Base-by-base conservation (phyloP, 768 basidiomycete genomes). In the Phaeotremella skinneri region DNA sequence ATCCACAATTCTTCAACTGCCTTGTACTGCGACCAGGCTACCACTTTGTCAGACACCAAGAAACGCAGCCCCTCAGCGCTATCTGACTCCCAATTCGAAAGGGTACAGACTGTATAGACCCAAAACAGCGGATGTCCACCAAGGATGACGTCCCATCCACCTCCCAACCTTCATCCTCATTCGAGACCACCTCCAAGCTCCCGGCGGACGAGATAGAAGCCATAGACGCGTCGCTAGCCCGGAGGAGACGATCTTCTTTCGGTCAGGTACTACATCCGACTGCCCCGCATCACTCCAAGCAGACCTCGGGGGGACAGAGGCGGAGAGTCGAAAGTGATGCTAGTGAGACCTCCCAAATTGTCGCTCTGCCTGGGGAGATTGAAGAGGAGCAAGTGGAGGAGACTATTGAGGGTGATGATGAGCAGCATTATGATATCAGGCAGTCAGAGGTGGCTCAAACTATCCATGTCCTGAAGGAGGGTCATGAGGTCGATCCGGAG, bases 351-450 rank as follows among this genome's bases (percentile, higher is more conserved):
- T n/a, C n/a, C n/a, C n/a, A n/a, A n/a, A n/a, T n/a, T n/a, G n/a
- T n/a, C n/a, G n/a, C n/a, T n/a, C n/a, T n/a, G n/a, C n/a, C n/a
- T 45, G 21, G 6, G 16, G 48, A 52, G 54, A 20, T n/a, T 6
- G 54, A 52, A 13, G 54, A 59, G 32, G 50, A 50, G 34, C 62
- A 63, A 48, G 59, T 53, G 4, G 34, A 32, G 30, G 59, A 56
- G 25, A 26, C 37, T 21, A n/a, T 26, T 25, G 34, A 23, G 16
- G 42, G 51, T 50, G 31, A 25, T 7, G 58, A 42, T 17, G 60
- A 59, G 9, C 37, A 42, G 25, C 63, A 70, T 47, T 48, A 58
- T n/a, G 57, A 61, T 30, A 53, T 48, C 20, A 58, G 59, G 31
- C 47, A 49, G 34, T 45, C 48, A 39, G 47, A 52, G 7, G 45